Base-by-base conservation (phyloP, 2,329 filamentous ascomycete genomes). In the Arachnopeziza araneosa region DNA sequence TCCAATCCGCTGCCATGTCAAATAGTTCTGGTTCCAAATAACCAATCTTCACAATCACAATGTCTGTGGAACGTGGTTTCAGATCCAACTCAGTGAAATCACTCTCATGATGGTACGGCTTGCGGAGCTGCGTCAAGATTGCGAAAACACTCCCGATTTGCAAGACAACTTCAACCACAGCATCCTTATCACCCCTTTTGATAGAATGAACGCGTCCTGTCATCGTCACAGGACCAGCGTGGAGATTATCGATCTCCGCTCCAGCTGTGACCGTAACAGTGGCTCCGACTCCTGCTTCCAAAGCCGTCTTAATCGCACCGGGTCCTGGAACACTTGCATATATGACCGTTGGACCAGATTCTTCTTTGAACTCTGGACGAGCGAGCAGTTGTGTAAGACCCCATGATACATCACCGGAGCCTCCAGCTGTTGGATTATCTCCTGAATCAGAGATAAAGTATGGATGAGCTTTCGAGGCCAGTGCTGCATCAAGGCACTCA, bases 361-460 rank as follows among this genome's bases (percentile, higher is more conserved):
- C 56, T 0, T 70, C 57, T 55, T 75, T 71, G 54, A 82, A 79
- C 63, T 82, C 80, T 0, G 76, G 69, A 3, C 79, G 74, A 19
- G 68, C 71, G 9, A 83, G 73, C 19, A 83, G 67, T 54, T 75
- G 71, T 0, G 75, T 75, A 5, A 83, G 66, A 0, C 78, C 77
- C 79, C 80, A 83, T 0, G 80, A 81, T 19, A 83, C 76, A 63
- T 83, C 80, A 0, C 80, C 80, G 0, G 80, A 79, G 0, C 80
- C 80, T 5, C 80, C 80, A 1, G 80, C 80, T 0, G 80, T 83
- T 7, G 80, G 80, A 56, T 83, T 83, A 60, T 83, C 80, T 0
- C 80, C 80, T 1, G 80, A 82, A 67, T 83, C 80, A 0, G 80
- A 83, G 59, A 83, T 78, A 66, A 82, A 83, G 61, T 75, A 83